A percentile compares a stretch with the other conserved stretches of the same genome.
These are phyloP conservation scores for Plasmodium falciparum DNA, from an alignment of 169 alveolate species.

Conservation along the genomic window DNA sequence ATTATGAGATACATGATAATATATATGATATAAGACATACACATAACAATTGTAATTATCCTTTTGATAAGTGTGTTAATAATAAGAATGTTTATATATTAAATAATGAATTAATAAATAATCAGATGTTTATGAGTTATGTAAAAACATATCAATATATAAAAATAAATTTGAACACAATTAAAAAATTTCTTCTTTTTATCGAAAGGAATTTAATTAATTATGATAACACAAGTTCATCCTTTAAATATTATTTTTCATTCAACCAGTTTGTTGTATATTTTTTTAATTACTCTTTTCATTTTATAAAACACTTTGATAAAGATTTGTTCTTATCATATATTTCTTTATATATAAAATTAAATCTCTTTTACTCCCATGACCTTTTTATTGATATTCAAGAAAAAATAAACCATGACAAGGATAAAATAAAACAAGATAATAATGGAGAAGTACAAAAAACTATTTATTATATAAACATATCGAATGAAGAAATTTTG, in stretches of 20 bases:
- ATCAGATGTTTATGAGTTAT: no score
- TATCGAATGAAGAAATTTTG: constrained; percentile 57
- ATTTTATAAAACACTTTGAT: constrained; percentile 49
- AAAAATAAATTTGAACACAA: constrained; percentile 28
- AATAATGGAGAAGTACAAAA: not conserved
- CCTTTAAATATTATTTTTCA: constrained; percentile 52
- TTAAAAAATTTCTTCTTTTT: constrained; percentile 57
- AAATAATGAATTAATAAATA: no score
- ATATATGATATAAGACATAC: no score
- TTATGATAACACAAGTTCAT: constrained; percentile 42
- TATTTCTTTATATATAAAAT: constrained; percentile 43
- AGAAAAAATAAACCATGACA: constrained; percentile 18
- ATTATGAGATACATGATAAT: not conserved
- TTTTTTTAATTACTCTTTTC: constrained; percentile 67
- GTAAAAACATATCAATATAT: constrained; percentile 31
- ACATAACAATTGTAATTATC: no score
- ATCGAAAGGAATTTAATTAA: constrained; percentile 50
- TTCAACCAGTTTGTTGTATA: constrained; percentile 59
- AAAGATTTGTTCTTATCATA: constrained; percentile 22
- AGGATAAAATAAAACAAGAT: no score
- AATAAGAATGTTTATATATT: no score
- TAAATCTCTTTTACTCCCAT: constrained; percentile 25
- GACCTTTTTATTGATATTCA: constrained; percentile 4
- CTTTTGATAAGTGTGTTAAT: no score
- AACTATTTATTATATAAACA: constrained; percentile 34